Percentiles rank a stretch among this genome's conserved stretches.
Conservation (phyloP, 768 basidiomycete species). For the Obba rivulosa region DNA sequence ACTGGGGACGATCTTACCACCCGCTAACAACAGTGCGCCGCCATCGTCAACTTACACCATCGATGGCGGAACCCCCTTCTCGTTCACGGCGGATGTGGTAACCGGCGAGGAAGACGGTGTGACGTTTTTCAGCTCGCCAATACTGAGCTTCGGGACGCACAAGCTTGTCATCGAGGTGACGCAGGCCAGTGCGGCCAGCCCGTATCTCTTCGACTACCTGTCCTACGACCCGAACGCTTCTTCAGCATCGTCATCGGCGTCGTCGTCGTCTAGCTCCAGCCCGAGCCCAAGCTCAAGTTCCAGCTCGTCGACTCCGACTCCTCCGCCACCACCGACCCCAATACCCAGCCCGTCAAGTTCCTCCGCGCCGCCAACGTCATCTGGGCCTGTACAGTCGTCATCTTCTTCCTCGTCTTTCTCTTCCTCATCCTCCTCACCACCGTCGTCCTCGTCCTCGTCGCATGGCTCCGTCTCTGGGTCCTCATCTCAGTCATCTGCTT, state of each 20-base stretch:
- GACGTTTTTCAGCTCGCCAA: conserved; percentile 14
- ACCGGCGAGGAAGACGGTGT: conserved; percentile 11
- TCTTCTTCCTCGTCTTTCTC: conserved; percentile 16
- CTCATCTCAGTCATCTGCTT: not conserved
- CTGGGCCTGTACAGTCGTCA: conserved; percentile 28
- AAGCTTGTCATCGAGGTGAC: conserved; percentile 14
- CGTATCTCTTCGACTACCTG: conserved; percentile 17
- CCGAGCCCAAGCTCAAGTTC: not conserved
- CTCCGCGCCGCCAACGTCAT: conserved; percentile 19
- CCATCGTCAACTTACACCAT: conserved; percentile 11
- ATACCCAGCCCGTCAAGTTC: conserved; percentile 12
- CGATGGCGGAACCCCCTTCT: conserved; percentile 1
- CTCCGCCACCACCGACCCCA: not conserved
- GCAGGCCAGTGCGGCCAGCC: conserved; percentile 9
- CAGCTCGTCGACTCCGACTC: not conserved
- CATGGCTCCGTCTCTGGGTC: conserved; percentile 53
- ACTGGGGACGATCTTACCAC: not conserved
- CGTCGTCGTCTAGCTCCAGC: not conserved
- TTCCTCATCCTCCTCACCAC: conserved; percentile 16
- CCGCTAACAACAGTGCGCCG: not conserved
- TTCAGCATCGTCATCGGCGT: not conserved
- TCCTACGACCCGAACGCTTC: conserved; percentile 2
- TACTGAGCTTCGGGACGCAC: conserved; percentile 8
- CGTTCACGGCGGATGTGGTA: conserved; percentile 9
- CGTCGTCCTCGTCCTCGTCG: conserved; percentile 28